Base-by-base conservation (phyloP, 352 stramenopile genomes). In the Pythium apleroticum region DNA sequence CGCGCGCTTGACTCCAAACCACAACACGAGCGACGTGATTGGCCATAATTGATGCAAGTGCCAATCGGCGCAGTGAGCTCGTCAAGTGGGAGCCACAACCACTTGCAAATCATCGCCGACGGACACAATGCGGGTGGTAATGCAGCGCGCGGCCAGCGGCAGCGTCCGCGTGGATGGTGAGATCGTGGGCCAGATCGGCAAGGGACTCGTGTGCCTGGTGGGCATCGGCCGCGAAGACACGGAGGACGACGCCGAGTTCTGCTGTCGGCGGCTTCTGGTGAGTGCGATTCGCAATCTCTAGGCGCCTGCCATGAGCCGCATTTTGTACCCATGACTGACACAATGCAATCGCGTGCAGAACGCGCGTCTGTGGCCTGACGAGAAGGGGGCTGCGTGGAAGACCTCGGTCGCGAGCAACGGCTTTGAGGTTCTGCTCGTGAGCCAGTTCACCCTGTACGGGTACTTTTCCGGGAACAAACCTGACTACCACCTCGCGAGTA, bases 401-500 rank as follows among this genome's bases (percentile, higher is more conserved):
- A 78, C 63, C 20, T 94, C 85, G 4, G 66, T 91, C 52, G 80
- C 76, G 41, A 76, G 52, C 33, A 89, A 88, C 33, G 81, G 76
- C 52, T 84, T 77, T 52, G 78, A 93, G n/a, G 80, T 96, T 69
- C 66, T 96, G 41, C 64, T 96, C n/a, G 84, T 96, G 57, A 95
- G 86, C 65, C 87, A 96, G 66, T 96, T 96, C 70, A 96, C 87
- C 45, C 74, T 96, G 43, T 77, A 92, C 63, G 84, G 84, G 15
- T 90, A 85, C 64, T 87, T 96, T 45, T 63, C 67, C 1, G 87
- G 87, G 66, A 96, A 96, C 77, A 96, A 93, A 48, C 87, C 87
- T 24, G 85, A 96, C 66, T 96, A 89, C 66, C 87, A 95, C 56
- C 75, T 94, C 61, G 76, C 86, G 20, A 96, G 87, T 93, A 78